Conservation (phyloP, 73 alveolate genomes). For the Tetrahymena thermophila region DNA sequence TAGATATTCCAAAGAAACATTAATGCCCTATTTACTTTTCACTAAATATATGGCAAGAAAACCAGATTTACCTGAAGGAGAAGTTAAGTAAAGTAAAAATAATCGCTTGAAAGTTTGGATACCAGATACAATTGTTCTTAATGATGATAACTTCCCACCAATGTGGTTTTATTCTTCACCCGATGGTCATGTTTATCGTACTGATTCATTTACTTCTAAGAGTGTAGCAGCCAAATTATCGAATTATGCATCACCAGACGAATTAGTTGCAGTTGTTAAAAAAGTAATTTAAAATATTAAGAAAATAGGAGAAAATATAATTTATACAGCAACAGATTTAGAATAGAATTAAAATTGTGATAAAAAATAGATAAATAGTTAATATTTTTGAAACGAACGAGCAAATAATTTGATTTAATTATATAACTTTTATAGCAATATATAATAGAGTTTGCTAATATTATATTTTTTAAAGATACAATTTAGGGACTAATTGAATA, state of each 20-base stretch:
- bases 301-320: background rate
- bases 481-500: constrained; percentile 12
- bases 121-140: constrained; percentile 89
- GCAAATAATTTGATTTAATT: background rate
- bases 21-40: constrained; percentile 45
- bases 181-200: constrained; percentile 81
- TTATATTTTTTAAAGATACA: constrained; percentile 9
- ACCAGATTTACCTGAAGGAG: constrained; percentile 50
- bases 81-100: constrained; percentile 19
- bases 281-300: constrained; percentile 1
- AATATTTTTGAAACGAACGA: background rate
- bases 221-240: constrained; percentile 65
- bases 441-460: constrained; percentile 40
- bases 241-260: constrained; percentile 65
- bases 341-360: background rate
- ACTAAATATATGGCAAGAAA: constrained; percentile 81
- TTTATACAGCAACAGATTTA: too few species aligned
- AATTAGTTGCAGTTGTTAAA: constrained; percentile 58
- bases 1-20: constrained; percentile 3
- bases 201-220: constrained; percentile 67
- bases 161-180: constrained; percentile 89
- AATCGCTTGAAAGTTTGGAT: constrained; percentile 70
- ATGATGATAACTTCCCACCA: constrained; percentile 71
- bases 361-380: too few species aligned
- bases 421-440: background rate